Evolutionary conservation across 805 yeast species (phyloP), one percentile per base, ranked within the genome.

Genomic region (Wickerhamiella azymoides): DNA sequence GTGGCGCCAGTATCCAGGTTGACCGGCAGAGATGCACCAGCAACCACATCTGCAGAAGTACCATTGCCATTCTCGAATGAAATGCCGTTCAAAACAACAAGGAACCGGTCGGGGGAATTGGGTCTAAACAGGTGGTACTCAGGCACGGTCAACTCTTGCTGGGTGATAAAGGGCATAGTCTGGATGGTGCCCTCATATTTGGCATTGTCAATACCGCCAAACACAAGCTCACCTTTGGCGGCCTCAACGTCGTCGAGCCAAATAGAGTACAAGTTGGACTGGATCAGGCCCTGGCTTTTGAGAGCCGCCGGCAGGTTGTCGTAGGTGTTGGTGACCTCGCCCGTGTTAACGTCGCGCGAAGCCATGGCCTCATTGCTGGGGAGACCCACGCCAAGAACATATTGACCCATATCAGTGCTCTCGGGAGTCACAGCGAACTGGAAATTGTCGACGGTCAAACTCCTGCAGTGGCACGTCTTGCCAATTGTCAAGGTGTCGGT

Each of bases 371-470:
- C 88, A 49, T 77, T 61, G 1, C 73, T 79, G 3, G 73, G 63
- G 43, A 80, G 67, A 10, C 92, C 89, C 49, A 83, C 74, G 24
- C 92, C 93, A 26, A 83, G 61, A 18, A 83, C 88, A 47, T 85
- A 85, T 51, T 68, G 60, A 2, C 71, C 58, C 3, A 85, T 76
- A 49, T 77, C 75, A 3, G 84, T 73, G n/a, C 50, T 54, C 35
- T 76, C 72, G 1, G 85, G 71, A 32, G 60, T 57, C 57, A 75
- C 76, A 3, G 80, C 85, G 17, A 82, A 74, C 1, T 86, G 94
- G 60, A 83, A 72, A 5, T 80, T 72, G 21, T 79, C 63, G 42
- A 65, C 61, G 0, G 66, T 51, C 9, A 79, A 63, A 3, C 67
- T 62, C 62, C 1, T 68, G 54, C 14, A 83, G 65, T 2, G 68